Evolutionary conservation across 2,329 filamentous ascomycete genomes (phyloP).

Genomic region (Colletotrichum eleusines): DNA sequence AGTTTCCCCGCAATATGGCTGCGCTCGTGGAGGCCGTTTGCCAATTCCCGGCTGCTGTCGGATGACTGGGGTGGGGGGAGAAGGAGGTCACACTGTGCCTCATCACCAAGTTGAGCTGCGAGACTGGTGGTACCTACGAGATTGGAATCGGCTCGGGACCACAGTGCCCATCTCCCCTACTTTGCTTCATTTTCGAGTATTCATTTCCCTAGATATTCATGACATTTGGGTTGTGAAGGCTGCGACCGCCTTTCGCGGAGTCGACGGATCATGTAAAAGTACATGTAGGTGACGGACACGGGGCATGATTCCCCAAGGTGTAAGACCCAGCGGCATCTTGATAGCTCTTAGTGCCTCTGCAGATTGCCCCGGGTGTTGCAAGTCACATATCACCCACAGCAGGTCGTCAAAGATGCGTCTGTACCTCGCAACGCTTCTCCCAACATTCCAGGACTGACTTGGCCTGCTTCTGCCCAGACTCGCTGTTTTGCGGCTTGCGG

Average conservation of each 20-base stretch:
- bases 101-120: background rate
- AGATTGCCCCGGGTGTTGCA: background rate
- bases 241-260: background rate
- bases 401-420: background rate
- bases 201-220: constrained; percentile 2
- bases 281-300: background rate
- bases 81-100: constrained; percentile 29
- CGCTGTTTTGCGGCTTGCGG: background rate
- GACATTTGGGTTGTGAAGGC: constrained; percentile 4
- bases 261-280: background rate
- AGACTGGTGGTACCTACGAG: constrained; percentile 14
- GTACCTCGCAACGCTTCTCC: too few relatives aligned
- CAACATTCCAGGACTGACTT: too few relatives aligned
- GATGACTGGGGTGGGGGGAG: constrained; percentile 8
- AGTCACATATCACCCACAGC: background rate
- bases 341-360: background rate
- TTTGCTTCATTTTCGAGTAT: too few relatives aligned
- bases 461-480: background rate
- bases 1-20: constrained; percentile 37
- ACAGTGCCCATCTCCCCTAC: background rate
- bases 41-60: constrained; percentile 23
- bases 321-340: background rate
- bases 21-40: constrained; percentile 19
- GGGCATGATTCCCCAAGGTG: background rate
- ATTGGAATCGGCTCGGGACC: background rate